Base-by-base conservation (phyloP, 2,329 filamentous ascomycete genomes). In the Phyllosticta paracitricarpa region DNA sequence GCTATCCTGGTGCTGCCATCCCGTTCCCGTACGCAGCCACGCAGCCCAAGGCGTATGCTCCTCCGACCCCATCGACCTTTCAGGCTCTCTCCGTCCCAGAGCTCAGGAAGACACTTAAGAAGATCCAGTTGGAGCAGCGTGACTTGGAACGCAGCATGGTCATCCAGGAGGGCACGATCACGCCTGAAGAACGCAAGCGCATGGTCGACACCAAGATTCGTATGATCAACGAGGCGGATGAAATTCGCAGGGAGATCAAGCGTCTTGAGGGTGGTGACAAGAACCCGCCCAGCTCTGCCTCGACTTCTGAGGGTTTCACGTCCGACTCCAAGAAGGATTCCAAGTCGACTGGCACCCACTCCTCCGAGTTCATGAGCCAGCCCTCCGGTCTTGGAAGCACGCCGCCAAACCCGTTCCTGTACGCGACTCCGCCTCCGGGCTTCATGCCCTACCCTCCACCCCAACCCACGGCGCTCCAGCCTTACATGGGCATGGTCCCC, bases 121-220 rank as follows among this genome's bases (percentile, higher is more conserved):
- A 73, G 62, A 70, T 70, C 14, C 72, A 74, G 55, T 70, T 73
- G 0, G 61, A 73, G 10, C 70, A 74, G 63, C 66, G 70, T 8
- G 64, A 66, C 33, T 67, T 70, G 14, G 69, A 74, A 54, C 68
- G 63, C n/a, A 68, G 71, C 10, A 55, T 61, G 55, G 60, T 61
- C 14, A 58, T 61, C 7, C 55, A 53, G 4, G 60, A 61, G 52
- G 28, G 22, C 19, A 8, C 30, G 5, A 51, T 58, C 28, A 58
- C 60, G 17, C 4, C 60, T 9, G 63, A 64, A 9, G 74, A 72
- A 70, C 70, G 72, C 55, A 63, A 65, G 5, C 61, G 61, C 19
- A 71, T 73, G 62, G 73, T 75, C 19, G 68, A 70, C 57, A 70
- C 71, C 65, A 75, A 75, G 65, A 69, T 67, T 52, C 65, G 63